Conservation (phyloP, 2,329 filamentous ascomycete species). For the Torrubiellomyces zombiae region DNA sequence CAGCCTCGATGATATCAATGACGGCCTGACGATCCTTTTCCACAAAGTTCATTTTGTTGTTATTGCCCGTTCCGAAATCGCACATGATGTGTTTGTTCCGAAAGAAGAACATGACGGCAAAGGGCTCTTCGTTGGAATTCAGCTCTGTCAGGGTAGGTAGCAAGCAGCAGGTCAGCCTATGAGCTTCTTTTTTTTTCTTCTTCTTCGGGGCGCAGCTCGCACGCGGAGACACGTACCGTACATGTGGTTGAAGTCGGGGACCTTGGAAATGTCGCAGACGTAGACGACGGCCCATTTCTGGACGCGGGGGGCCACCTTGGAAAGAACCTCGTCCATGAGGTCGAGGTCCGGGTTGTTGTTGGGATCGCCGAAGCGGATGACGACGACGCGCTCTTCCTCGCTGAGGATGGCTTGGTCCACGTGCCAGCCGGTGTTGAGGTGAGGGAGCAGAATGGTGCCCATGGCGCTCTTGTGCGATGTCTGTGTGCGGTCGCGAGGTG, state of each 20-base stretch:
- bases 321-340: constrained; percentile 79
- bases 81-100: constrained; percentile 99
- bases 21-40: constrained; percentile 92
- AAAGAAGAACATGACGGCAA: constrained; percentile 95
- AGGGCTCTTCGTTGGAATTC: constrained; percentile 39
- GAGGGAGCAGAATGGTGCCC: constrained; percentile 83
- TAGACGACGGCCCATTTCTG: constrained; percentile 92
- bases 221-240: constrained; percentile 41
- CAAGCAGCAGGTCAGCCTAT: neutral
- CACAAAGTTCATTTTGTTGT: constrained; percentile 96
- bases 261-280: constrained; percentile 80
- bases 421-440: constrained; percentile 87
- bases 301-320: constrained; percentile 80
- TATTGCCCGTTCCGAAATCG: constrained; percentile 95
- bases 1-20: constrained; percentile 95
- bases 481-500: neutral
- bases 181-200: no score
- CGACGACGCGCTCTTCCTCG: constrained; percentile 82
- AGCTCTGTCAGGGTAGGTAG: constrained; percentile 1
- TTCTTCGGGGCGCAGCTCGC: no score
- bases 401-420: constrained; percentile 85
- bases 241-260: constrained; percentile 92
- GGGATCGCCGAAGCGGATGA: constrained; percentile 69
- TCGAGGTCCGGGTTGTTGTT: constrained; percentile 58
- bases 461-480: constrained; percentile 15